Conservation (phyloP, 768 basidiomycete genomes). For the Tephrocybe sp. region DNA sequence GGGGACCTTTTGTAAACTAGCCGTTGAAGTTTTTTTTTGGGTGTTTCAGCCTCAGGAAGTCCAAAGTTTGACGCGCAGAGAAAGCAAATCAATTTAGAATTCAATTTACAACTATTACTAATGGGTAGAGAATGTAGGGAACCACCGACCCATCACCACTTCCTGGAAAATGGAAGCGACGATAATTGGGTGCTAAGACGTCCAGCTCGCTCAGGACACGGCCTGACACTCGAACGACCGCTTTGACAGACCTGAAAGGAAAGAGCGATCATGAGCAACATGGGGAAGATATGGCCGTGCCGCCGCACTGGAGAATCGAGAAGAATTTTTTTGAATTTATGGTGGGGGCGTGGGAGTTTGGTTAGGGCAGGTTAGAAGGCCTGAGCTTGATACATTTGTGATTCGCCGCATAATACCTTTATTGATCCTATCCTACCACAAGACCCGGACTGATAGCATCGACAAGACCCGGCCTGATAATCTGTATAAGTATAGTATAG, state of each 20-base stretch:
- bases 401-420: constrained; percentile 1
- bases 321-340: constrained; percentile 14
- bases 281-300: constrained; percentile 79
- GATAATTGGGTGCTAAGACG: constrained; percentile 80
- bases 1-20: no score
- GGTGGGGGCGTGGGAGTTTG: constrained; percentile 31
- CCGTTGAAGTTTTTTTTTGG: no score
- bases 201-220: constrained; percentile 73
- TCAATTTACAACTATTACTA: not conserved
- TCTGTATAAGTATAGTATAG: not conserved
- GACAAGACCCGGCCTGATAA: not conserved
- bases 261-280: constrained; percentile 84
- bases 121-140: constrained; percentile 37
- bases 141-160: constrained; percentile 81
- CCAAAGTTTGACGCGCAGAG: no score
- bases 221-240: constrained; percentile 89
- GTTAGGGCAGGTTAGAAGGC: constrained; percentile 34
- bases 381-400: not conserved
- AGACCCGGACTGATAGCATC: not conserved
- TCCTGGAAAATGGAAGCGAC: constrained; percentile 38
- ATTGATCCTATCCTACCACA: constrained; percentile 4
- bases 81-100: not conserved
- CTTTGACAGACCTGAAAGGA: constrained; percentile 42
- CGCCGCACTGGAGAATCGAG: constrained; percentile 65
- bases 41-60: no score